Base-by-base conservation (phyloP, 768 basidiomycete species). In the Pleurotus cornucopiae region DNA sequence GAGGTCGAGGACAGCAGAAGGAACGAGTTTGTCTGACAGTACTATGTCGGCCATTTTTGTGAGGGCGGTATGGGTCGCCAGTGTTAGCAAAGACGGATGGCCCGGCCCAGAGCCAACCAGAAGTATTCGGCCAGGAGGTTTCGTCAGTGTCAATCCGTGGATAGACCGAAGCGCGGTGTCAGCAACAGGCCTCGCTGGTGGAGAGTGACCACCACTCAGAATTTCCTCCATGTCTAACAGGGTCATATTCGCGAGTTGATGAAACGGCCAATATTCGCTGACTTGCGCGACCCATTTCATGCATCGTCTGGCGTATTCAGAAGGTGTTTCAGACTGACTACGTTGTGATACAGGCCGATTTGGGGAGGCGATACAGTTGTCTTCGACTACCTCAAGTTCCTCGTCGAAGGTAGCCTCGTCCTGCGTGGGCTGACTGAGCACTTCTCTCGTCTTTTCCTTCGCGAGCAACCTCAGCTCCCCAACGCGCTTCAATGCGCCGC, bases 91-190 rank as follows among this genome's bases (percentile, higher is more conserved):
- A 2, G 90, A 88, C 0, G 96, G 94, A 60, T 96, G 94, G 3
- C 97, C 97, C 1, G 97, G 94, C 1, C 97, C 97, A 12, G 94
- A 96, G 3, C 97, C 95, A 25, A 94, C 86, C 13, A 99, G 85
- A 43, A 92, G 74, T 55, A 98, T 97, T n/a, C 81, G 77, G 1
- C 95, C 96, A 26, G 64, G 71, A 12, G 61, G 39, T 46, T 67
- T 70, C 0, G 64, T 63, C 34, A 71, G 58, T 14, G 66, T 55
- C 48, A 71, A 72, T 9, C 72, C 77, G 57, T 76, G 73, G 57
- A 57, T 63, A 34, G 30, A 34, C 30, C 30, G 30, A 34, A 34
- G 30, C 30, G 30, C 9, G 30, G 30, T 34, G 30, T 34, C 11
- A 11, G 30, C 30, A 34, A 26, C 40, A 59, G 25, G 34, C 64